phyloP scores from a whole-genome alignment of 768 basidiomycete species.

The Mycena floridula region DNA sequence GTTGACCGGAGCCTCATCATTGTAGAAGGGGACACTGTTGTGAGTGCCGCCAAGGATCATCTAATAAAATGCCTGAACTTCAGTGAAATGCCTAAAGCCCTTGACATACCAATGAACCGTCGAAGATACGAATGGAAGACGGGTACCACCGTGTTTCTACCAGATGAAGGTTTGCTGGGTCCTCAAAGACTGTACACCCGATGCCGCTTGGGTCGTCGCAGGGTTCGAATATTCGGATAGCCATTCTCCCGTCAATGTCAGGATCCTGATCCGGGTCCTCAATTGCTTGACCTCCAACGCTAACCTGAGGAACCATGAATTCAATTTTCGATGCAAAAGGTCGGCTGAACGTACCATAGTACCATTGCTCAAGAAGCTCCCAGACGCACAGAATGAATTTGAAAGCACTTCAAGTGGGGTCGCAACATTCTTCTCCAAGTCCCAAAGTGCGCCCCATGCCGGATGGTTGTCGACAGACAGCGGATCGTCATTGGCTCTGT shows the following conservation, averaged over 20 bases:
- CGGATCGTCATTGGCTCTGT: constrained; percentile 51
- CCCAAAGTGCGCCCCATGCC: constrained; percentile 46
- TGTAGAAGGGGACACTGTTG: constrained; percentile 11
- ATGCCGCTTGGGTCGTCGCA: constrained; percentile 14
- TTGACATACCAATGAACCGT: constrained; percentile 32
- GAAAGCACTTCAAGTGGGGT: constrained; percentile 42
- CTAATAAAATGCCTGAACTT: constrained; percentile 19
- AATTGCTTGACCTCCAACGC: constrained; percentile 48
- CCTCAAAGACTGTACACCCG: constrained; percentile 29
- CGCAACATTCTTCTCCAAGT: constrained; percentile 38
- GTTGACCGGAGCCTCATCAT: constrained; percentile 21
- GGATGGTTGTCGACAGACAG: constrained; percentile 39
- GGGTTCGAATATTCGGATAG: constrained; percentile 17
- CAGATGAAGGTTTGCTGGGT: constrained; percentile 40
- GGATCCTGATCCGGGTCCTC: constrained; percentile 24
- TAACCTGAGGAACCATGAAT: constrained; percentile 8
- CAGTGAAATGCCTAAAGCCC: neutral
- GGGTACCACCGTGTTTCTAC: constrained; percentile 53
- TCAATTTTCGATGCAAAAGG: neutral
- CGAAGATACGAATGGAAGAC: constrained; percentile 41
- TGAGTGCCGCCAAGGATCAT: constrained; percentile 37
- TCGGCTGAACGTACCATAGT: constrained; percentile 41
- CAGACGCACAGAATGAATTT: constrained; percentile 57
- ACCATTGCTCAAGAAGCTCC: constrained; percentile 47
- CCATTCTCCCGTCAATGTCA: constrained; percentile 20